A percentile compares a stretch with the other conserved stretches of the same genome.
Conservation (phyloP, 768 basidiomycete species). For the Hirschioporus abietinus region DNA sequence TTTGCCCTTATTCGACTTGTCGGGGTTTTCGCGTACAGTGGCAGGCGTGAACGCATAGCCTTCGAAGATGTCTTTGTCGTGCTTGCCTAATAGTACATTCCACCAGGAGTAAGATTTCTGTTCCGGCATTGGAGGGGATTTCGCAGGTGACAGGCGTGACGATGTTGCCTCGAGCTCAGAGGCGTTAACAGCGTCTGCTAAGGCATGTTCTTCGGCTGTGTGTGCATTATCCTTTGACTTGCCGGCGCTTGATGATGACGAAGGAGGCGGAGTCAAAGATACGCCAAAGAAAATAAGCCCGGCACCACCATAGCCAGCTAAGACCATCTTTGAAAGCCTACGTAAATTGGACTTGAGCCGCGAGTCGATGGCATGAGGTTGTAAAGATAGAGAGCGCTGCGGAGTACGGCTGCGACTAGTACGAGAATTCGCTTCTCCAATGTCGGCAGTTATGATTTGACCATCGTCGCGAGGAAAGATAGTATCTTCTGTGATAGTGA, state of each 20-base stretch:
- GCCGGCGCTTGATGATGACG: constrained; percentile 26
- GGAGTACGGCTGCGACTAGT: constrained; percentile 17
- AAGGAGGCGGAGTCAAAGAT: constrained; percentile 24
- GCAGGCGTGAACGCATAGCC: constrained; percentile 35
- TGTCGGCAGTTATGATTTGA: constrained; percentile 76
- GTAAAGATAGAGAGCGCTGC: constrained; percentile 17
- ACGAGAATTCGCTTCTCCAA: constrained; percentile 50
- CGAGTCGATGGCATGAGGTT: constrained; percentile 28
- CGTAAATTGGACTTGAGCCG: constrained; percentile 69
- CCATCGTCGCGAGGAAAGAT: constrained; percentile 62
- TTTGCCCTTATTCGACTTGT: constrained; percentile 15
- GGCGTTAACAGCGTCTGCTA: constrained; percentile 63
- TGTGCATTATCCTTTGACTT: constrained; percentile 8
- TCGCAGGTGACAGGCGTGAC: constrained; percentile 9
- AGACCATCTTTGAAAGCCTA: constrained; percentile 74
- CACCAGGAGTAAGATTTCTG: constrained; percentile 67
- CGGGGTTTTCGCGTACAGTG: constrained; percentile 14
- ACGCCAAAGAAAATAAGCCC: constrained; percentile 79
- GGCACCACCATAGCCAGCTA: constrained; percentile 83
- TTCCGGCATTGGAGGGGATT: constrained; percentile 15
- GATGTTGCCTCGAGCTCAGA: constrained; percentile 55
- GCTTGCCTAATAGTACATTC: constrained; percentile 73
- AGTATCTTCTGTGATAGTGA: constrained; percentile 69
- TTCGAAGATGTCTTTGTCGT: constrained; percentile 81
- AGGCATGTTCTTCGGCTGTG: constrained; percentile 47